A percentile compares a stretch with the other conserved stretches of the same genome.
phyloP scores from a whole-genome alignment of 805 yeast genomes.

The Lachancea fermentati region DNA sequence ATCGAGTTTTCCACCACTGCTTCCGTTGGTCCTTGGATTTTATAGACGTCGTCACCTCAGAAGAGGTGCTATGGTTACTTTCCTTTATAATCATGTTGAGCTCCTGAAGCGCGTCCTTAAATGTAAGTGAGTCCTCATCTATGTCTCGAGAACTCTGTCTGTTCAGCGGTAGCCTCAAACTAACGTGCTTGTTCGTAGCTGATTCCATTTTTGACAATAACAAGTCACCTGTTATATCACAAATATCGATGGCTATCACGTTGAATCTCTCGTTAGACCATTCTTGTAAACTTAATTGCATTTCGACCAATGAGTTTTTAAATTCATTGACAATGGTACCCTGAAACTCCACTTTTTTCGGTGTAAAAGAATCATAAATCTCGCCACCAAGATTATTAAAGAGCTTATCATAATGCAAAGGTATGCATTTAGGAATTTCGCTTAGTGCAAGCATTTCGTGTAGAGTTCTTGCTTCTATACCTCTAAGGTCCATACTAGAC shows the following conservation, averaged over 20 bases:
- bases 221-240: conserved; percentile 53
- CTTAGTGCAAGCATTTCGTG: conserved; percentile 12
- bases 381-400: conserved; percentile 15
- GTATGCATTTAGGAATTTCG: conserved; percentile 20
- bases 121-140: conserved; percentile 39
- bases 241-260: conserved; percentile 54
- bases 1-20: conserved; percentile 75
- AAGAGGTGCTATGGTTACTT: conserved; percentile 58
- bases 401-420: conserved; percentile 21
- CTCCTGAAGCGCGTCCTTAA: conserved; percentile 41
- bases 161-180: conserved; percentile 55
- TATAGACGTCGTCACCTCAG: conserved; percentile 46
- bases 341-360: conserved; percentile 6
- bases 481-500: conserved; percentile 13
- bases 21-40: conserved; percentile 54
- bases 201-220: conserved; percentile 43
- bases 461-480: conserved; percentile 4
- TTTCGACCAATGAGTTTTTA: not conserved
- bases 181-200: conserved; percentile 35
- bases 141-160: conserved; percentile 43
- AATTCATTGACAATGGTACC: not conserved
- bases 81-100: conserved; percentile 47
- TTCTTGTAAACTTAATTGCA: conserved; percentile 8
- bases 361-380: conserved; percentile 14
- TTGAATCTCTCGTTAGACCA: conserved; percentile 13